Evolutionary conservation across 2,329 filamentous ascomycete genomes (phyloP).

Genomic region (Paradendryphiella salina): DNA sequence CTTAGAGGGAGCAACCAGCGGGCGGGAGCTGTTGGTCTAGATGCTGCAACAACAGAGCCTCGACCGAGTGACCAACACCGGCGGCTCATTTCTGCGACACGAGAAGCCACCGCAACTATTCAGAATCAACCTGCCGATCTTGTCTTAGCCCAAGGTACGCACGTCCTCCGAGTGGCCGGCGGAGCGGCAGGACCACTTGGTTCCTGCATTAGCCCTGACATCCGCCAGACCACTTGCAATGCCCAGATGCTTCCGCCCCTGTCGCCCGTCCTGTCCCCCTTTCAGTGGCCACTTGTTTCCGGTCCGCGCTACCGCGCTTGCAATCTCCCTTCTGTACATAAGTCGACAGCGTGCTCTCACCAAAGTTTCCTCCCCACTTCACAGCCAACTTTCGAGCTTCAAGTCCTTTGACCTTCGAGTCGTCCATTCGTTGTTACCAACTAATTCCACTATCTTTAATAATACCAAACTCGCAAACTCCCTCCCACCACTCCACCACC

Average conservation of each 20-base stretch:
- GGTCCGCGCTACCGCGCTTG: slow-evolving; percentile 41
- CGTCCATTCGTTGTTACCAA: slow-evolving; percentile 49
- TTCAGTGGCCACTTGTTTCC: slow-evolving; percentile 40
- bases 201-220: slow-evolving; percentile 45
- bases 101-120: slow-evolving; percentile 34
- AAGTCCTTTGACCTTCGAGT: slow-evolving; percentile 48
- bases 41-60: slow-evolving; percentile 24
- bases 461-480: slow-evolving; percentile 26
- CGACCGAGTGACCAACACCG: slow-evolving; percentile 28
- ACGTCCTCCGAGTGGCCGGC: slow-evolving; percentile 32
- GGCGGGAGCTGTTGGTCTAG: slow-evolving; percentile 20
- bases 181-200: slow-evolving; percentile 33
- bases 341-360: slow-evolving; percentile 28
- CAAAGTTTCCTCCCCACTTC: slow-evolving; percentile 37
- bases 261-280: slow-evolving; percentile 33
- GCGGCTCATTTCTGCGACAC: slow-evolving; percentile 42
- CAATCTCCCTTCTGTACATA: slow-evolving; percentile 48
- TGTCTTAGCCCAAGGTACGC: slow-evolving; percentile 34
- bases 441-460: slow-evolving; percentile 48
- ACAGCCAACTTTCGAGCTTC: slow-evolving; percentile 45
- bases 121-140: slow-evolving; percentile 33
- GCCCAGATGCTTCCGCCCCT: slow-evolving; percentile 32
- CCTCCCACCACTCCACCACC: slow-evolving; percentile 15
- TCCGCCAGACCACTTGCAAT: slow-evolving; percentile 36
- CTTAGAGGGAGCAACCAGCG: slow-evolving; percentile 27